phyloP scores from a whole-genome alignment of 495 filamentous ascomycete species.

The Thozetella sp. region DNA sequence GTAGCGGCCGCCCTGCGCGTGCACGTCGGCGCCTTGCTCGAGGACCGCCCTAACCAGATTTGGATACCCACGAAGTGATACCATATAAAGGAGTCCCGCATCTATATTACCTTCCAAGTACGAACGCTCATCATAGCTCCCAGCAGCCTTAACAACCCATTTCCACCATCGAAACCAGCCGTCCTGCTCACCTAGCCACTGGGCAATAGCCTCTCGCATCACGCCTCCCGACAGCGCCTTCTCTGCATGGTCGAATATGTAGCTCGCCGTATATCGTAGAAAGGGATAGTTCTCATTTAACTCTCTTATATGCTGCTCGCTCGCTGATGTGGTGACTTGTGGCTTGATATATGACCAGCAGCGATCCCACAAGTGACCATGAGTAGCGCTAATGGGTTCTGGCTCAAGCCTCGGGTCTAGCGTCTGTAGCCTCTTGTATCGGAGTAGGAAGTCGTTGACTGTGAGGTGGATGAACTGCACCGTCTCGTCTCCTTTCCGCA shows the following conservation, averaged over 20 bases:
- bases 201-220: not conserved
- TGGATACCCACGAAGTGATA: too few species aligned
- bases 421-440: conserved; percentile 5
- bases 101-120: too few species aligned
- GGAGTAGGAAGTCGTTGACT: too few species aligned
- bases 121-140: too few species aligned
- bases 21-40: too few species aligned
- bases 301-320: not conserved
- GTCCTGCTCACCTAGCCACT: not conserved
- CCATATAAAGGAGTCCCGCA: too few species aligned
- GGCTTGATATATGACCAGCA: not conserved
- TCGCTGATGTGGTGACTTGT: not conserved
- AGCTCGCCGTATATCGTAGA: not conserved
- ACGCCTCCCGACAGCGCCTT: not conserved
- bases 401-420: conserved; percentile 10
- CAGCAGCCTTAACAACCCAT: not conserved
- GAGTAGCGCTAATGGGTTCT: conserved; percentile 1
- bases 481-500: too few species aligned
- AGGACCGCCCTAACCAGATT: too few species aligned
- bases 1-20: too few species aligned
- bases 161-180: not conserved
- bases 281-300: not conserved
- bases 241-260: conserved; percentile 10
- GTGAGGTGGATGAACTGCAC: too few species aligned
- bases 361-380: conserved; percentile 5